A percentile compares a stretch with the other conserved stretches of the same genome.
Evolutionary conservation across 2,329 filamentous ascomycete genomes (phyloP).

Genomic region (Neonectria sp.): DNA sequence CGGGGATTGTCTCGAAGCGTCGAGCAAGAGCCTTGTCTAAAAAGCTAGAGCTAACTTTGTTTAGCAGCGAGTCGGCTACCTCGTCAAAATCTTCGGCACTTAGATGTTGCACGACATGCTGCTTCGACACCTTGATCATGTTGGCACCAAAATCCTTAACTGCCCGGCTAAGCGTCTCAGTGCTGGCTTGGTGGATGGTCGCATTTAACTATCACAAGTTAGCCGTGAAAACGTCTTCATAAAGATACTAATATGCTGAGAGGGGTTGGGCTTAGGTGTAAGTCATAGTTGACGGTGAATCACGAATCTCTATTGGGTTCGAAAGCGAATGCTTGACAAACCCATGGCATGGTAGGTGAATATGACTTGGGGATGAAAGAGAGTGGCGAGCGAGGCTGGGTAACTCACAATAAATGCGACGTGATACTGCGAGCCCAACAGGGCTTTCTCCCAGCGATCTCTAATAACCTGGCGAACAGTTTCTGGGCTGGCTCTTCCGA

Average conservation of each 20-base stretch:
- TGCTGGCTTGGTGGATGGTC: constrained; percentile 61
- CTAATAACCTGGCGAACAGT: constrained; percentile 65
- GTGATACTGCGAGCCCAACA: constrained; percentile 68
- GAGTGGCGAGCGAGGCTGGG: neutral
- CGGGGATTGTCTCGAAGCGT: constrained; percentile 68
- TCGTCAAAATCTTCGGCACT: constrained; percentile 60
- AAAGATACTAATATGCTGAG: neutral
- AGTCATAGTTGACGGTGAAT: neutral
- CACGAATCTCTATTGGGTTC: neutral
- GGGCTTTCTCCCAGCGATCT: constrained; percentile 66
- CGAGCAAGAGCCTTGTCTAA: constrained; percentile 67
- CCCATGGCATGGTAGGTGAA: neutral
- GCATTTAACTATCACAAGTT: constrained; percentile 62
- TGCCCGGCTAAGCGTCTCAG: constrained; percentile 54
- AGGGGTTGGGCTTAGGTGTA: constrained; percentile 9
- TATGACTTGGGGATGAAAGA: neutral
- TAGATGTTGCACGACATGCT: constrained; percentile 60
- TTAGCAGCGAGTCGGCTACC: constrained; percentile 60
- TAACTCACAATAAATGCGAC: constrained; percentile 66
- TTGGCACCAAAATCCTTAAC: constrained; percentile 63
- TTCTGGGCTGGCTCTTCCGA: constrained; percentile 59
- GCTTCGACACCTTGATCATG: constrained; percentile 58
- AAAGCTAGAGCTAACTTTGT: constrained; percentile 64
- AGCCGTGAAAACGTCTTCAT: constrained; percentile 34
- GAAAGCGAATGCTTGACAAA: neutral